Evolutionary conservation across 177 flowering plant genomes (phyloP).

Genomic region (Vitis hybrid): DNA sequence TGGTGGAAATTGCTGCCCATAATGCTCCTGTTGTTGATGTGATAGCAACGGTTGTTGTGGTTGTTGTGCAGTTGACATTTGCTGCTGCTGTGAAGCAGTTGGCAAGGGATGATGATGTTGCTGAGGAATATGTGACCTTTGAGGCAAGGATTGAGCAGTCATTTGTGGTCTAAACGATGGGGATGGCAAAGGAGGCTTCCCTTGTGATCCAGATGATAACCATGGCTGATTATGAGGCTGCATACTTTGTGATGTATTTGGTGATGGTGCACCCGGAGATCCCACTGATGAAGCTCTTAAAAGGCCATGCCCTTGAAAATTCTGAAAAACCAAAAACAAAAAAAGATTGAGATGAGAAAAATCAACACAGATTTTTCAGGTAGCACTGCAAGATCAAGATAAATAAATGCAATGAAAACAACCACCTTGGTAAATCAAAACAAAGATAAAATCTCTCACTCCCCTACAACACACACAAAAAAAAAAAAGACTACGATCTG

Average conservation of each 20-base stretch:
- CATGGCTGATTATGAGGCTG: slow-evolving; percentile 72
- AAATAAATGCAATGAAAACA: background rate
- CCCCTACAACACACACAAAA: too few species aligned
- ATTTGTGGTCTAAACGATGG: slow-evolving; percentile 55
- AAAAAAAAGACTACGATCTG: too few species aligned
- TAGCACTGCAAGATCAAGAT: background rate
- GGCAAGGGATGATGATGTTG: slow-evolving; percentile 43
- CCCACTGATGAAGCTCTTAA: slow-evolving; percentile 49
- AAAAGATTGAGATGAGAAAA: background rate
- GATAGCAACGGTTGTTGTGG: slow-evolving; percentile 40
- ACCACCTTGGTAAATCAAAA: background rate
- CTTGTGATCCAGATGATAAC: slow-evolving; percentile 65
- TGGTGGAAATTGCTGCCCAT: slow-evolving; percentile 46
- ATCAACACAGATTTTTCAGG: background rate
- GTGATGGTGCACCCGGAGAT: slow-evolving; percentile 47
- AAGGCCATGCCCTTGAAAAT: slow-evolving; percentile 64
- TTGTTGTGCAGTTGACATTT: slow-evolving; percentile 43
- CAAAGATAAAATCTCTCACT: too few species aligned
- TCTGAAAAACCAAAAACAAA: slow-evolving; percentile 35
- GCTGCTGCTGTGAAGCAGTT: slow-evolving; percentile 47
- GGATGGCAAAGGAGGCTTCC: slow-evolving; percentile 68
- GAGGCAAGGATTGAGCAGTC: slow-evolving; percentile 55
- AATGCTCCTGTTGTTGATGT: slow-evolving; percentile 58
- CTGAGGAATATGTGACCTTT: slow-evolving; percentile 61
- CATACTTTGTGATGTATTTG: slow-evolving; percentile 44